These are phyloP conservation scores for Quercus suber DNA, from an alignment of 306 rosid genomes.

Conservation along the genomic window DNA sequence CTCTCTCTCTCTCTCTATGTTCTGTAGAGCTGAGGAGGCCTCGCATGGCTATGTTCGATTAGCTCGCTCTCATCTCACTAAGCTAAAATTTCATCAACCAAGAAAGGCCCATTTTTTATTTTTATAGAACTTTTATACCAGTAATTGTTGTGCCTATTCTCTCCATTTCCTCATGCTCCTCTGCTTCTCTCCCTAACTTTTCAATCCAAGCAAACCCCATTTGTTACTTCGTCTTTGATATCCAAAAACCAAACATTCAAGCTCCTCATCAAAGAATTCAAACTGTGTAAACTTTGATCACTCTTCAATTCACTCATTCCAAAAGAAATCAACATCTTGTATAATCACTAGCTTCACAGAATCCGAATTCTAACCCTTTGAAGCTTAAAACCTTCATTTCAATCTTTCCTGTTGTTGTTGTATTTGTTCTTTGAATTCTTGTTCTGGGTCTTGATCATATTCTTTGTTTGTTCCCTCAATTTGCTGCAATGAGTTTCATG, in stretches of 20 bases:
- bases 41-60: too few species aligned
- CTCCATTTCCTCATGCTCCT: background rate
- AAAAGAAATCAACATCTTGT: background rate
- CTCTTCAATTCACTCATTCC: background rate
- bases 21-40: too few species aligned
- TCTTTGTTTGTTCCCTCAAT: background rate
- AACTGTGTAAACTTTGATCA: background rate
- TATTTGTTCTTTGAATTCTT: background rate
- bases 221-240: background rate
- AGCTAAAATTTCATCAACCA: too few species aligned
- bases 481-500: slow-evolving; percentile 56
- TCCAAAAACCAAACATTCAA: background rate
- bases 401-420: background rate
- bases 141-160: background rate
- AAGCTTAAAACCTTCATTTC: slow-evolving; percentile 1
- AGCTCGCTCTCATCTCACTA: too few species aligned
- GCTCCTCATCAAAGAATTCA: background rate
- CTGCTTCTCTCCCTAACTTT: background rate
- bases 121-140: background rate
- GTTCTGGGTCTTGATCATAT: background rate
- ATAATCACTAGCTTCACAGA: background rate
- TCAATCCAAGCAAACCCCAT: background rate
- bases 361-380: background rate
- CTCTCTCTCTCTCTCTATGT: background rate
- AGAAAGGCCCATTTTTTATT: background rate